phyloP scores from a whole-genome alignment of 1,139 yeast species.

The Nematodospora anomalae region DNA sequence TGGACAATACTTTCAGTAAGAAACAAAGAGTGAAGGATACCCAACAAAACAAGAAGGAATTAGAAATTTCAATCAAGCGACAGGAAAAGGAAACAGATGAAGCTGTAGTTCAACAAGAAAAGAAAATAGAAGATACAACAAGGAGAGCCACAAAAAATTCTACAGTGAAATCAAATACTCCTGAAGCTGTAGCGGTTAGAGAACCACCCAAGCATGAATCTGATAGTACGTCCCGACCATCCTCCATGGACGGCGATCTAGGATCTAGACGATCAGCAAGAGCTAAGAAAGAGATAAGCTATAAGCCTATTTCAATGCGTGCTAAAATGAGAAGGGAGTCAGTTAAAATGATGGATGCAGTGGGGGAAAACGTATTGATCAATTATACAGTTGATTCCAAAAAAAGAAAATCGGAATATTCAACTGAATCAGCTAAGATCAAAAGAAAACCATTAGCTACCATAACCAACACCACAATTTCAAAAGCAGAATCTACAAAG shows the following conservation, averaged over 20 bases:
- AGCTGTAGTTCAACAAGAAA: constrained; percentile 1
- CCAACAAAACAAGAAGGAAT: too few species aligned
- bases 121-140: neutral
- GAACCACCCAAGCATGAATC: neutral
- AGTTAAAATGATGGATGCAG: constrained; percentile 60
- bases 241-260: neutral
- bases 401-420: constrained; percentile 4
- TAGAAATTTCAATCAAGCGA: constrained; percentile 3
- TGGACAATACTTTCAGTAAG: too few species aligned
- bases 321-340: constrained; percentile 72
- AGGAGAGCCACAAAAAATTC: neutral
- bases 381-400: constrained; percentile 41
- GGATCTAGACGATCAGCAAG: constrained; percentile 16
- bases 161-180: too few species aligned
- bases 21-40: too few species aligned
- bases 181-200: neutral
- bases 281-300: constrained; percentile 49
- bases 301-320: constrained; percentile 66
- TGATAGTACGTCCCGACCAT: neutral
- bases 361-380: constrained; percentile 35
- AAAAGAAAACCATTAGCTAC: constrained; percentile 23
- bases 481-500: neutral
- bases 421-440: neutral
- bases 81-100: neutral
- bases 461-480: constrained; percentile 17